Percentiles rank a stretch among this genome's conserved stretches.
Evolutionary conservation across 1,284 basidiomycete genomes (phyloP).

Genomic region (Earliella scabrosa): DNA sequence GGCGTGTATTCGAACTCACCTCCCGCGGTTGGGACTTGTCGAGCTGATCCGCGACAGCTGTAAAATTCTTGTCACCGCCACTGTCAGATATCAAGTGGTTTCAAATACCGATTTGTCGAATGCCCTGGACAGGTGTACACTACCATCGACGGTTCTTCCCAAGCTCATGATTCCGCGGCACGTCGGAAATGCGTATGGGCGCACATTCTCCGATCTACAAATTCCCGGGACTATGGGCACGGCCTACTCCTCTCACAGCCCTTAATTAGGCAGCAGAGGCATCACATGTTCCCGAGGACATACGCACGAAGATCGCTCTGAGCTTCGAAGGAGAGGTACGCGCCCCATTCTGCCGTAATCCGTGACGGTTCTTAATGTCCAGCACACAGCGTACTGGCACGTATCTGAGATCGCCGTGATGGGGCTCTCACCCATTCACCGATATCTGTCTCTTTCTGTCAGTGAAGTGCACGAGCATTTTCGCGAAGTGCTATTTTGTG

Average conservation of each 20-base stretch:
- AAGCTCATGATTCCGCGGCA: too few relatives aligned
- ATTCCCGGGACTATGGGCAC: not conserved
- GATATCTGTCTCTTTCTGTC: not conserved
- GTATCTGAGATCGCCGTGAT: slow-evolving; percentile 4
- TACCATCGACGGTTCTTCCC: too few relatives aligned
- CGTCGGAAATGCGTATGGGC: too few relatives aligned
- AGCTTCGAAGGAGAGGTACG: not conserved
- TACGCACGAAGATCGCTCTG: not conserved
- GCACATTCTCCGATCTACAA: not conserved
- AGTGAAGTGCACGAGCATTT: not conserved
- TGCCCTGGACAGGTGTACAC: too few relatives aligned
- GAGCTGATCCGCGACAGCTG: too few relatives aligned
- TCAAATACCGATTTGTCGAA: too few relatives aligned
- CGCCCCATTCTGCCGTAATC: not conserved
- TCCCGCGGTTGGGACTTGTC: too few relatives aligned
- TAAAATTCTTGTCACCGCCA: too few relatives aligned
- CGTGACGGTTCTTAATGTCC: too few relatives aligned
- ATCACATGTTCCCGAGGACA: not conserved
- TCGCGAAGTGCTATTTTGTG: not conserved
- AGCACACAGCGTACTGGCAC: too few relatives aligned
- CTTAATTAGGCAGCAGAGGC: not conserved
- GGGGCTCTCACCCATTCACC: slow-evolving; percentile 1
- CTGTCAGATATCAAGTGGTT: too few relatives aligned
- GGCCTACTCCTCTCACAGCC: slow-evolving; percentile 1
- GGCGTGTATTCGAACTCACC: too few relatives aligned